Evolutionary conservation across 2,329 filamentous ascomycete species (phyloP).

Genomic region (Ceratocystis huliohia): DNA sequence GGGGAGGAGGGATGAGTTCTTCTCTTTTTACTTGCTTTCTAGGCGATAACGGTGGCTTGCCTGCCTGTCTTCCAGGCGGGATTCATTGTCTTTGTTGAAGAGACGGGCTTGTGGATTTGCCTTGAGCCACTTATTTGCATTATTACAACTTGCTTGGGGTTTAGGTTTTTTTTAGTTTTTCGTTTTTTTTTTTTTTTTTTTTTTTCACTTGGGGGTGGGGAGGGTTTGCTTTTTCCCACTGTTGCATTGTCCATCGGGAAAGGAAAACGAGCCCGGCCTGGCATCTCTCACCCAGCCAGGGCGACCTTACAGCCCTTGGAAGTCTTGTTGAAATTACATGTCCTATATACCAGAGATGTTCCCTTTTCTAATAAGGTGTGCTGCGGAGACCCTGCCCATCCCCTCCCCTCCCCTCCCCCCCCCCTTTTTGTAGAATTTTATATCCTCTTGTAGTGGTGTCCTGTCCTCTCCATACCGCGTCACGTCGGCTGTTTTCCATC

Average conservation of each 20-base stretch:
- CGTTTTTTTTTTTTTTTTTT: neutral
- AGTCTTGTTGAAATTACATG: no score
- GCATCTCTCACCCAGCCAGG: neutral
- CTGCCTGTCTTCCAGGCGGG: neutral
- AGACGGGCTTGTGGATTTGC: no score
- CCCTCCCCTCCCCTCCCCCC: no score
- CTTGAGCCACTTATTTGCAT: no score
- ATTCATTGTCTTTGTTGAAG: neutral
- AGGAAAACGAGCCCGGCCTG: neutral
- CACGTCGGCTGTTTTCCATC: no score
- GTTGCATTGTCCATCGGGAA: neutral
- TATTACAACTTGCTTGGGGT: neutral
- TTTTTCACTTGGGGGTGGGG: neutral
- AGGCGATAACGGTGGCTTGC: neutral
- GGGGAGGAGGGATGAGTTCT: neutral
- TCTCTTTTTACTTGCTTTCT: neutral
- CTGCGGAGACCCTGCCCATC: no score
- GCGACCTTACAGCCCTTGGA: no score
- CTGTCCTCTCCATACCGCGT: no score
- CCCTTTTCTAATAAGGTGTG: no score
- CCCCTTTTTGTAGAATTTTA: no score
- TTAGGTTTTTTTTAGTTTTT: neutral
- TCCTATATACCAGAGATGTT: no score
- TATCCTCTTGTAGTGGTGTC: no score
- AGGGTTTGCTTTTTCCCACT: neutral